Evolutionary conservation across 2,329 filamentous ascomycete species (phyloP), one percentile per base, ranked within the genome.

Genomic region (Phialocephala sp.): DNA sequence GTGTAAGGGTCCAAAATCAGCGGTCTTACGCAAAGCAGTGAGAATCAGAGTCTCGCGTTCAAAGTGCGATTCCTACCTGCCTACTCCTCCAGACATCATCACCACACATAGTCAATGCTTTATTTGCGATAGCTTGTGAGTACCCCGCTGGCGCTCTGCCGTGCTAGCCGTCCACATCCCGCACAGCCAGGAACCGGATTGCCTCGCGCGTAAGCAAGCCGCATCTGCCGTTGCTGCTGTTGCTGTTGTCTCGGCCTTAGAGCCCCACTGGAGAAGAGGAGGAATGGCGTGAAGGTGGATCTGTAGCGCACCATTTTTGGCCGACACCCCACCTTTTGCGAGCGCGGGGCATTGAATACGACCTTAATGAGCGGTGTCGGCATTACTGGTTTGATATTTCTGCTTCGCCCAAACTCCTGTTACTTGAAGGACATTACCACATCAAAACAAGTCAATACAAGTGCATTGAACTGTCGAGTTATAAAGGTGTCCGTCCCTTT

Each of bases 321-420:
- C 22, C 50, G 14, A 54, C n/a, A 22, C n/a, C 45, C 45, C 45
- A 50, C 45, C 45, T 50, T 50, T 50, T 50, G 15, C n/a, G 43
- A 8, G 43, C 15, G 15, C 43, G 43, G n/a, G 43, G 24, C 24
- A 15, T n/a, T 32, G 50, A 54, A 32, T 54, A 54, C 18, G 15
- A 15, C 14, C 22, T 54, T 11, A 32, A 8, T 35, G 50, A 27
- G 22, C 22, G 50, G 50, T 32, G 9, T 27, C 24, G 50, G 11
- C 32, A 2, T 27, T 18, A 27, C 8, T 35, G 4, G 27, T 54
- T 22, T 22, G 20, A 22, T 35, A 22, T 15, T 54, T 22, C 11
- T 11, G 9, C n/a, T 24, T 50, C 45, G 45, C 12, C 4, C 6
- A 14, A 50, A 24, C n/a, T 12, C 20, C 24, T n/a, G 45, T 27